Base-by-base conservation (phyloP, 768 basidiomycete species). In the Podaxis sp. region DNA sequence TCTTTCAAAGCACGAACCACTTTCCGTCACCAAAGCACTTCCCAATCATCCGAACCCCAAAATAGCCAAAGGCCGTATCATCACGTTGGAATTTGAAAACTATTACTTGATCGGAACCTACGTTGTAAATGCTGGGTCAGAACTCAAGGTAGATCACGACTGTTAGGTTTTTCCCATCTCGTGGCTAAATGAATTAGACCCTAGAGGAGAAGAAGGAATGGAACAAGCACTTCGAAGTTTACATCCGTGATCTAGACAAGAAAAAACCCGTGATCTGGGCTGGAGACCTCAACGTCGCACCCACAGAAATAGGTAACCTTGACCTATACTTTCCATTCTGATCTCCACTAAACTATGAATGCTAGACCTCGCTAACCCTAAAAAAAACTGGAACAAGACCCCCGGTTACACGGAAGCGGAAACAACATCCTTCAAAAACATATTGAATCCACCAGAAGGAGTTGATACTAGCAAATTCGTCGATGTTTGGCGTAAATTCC, bases 201-300 rank as follows among this genome's bases (percentile, higher is more conserved):
- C 74, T 96, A 56, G 83, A 86, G 33, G 83, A 78, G 53, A 94
- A 95, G 73, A 88, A 90, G 52, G 76, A 79, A 58, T 95, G 94
- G 94, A 90, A 93, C 63, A 70, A 70, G 3, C 87, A 93, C 70
- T 95, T 96, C 70, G 85, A 88, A 58, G 66, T 77, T 2, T 89
- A 95, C 69, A 80, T 95, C 22, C 86, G 85, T 3, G 79, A 84
- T 24, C 76, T 95, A 2, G 91, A 95, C 74, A 82, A 79, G 65
- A 85, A 82, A 68, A 96, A 95, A 68, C 87, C 93, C 2, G 89
- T 96, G 9, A 89, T 96, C 60, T 95, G 94, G 94, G 80, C 83
- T 11, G 94, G 94, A 6, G 94, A 96, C 74, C 69, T 95, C 61
- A 96, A 96, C 64, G 91, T 93, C 48, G 92, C 93, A 3, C 92